Evolutionary conservation across 352 stramenopile genomes (phyloP), one percentile per base, ranked within the genome.

Genomic region (Blastocystis sp.): DNA sequence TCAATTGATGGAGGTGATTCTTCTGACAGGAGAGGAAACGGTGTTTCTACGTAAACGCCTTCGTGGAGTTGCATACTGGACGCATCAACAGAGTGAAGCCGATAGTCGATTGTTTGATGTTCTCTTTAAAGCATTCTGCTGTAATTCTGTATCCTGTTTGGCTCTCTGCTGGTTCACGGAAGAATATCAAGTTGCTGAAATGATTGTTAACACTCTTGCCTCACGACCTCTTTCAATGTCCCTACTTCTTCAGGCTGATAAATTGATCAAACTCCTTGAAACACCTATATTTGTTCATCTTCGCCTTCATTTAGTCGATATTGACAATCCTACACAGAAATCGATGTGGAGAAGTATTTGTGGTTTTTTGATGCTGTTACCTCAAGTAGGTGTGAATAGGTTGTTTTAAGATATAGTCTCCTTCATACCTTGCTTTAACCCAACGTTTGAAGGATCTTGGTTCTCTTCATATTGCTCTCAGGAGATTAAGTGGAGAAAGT

Each of bases 181-280:
- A 91, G 97, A 96, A 7, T 99, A 99, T 93, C 95, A 97, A 68
- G 91, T 99, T 3, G 98, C 97, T 44, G 96, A 95, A 80, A 92
- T 93, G 44, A 93, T 99, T 62, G 96, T 98, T 40, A 94, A 95
- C 87, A 96, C 97, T 89, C 98, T 99, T 92, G 96, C 95, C 27
- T 92, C 96, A 54, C 95, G 98, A 90, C 95, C 98, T 80, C 94
- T 98, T 11, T 98, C 94, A n/a, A 95, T 98, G 30, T 96, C 96
- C 7, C 98, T 98, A 90, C 91, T 99, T 6, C 98, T 99, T 94
- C 96, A 99, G 92, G 95, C 99, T 88, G 97, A 99, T 93, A 99
- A 99, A 90, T 93, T 99, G 56, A 96, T 99, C 27, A 96, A 99
- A 90, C 92, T 99, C 4, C 92, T 99, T 64, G 97, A 99, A 91